These are phyloP conservation scores for Cenchrus purpureus DNA, from an alignment of 176 grass and related monocot genomes.

Conservation along the genomic window DNA sequence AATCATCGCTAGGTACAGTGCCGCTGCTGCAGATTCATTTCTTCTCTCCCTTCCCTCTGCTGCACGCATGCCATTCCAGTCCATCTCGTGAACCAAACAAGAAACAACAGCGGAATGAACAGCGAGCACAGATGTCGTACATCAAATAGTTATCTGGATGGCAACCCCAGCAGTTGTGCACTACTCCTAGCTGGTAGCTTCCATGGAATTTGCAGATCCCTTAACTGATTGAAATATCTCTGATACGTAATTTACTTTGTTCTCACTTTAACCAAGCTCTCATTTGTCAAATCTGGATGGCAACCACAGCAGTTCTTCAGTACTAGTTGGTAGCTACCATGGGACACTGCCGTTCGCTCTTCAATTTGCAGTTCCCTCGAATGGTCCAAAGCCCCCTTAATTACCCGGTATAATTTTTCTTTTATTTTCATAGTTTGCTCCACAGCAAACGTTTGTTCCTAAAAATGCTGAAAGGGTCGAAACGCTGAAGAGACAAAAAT, in stretches of 20 bases:
- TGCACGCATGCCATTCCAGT: slow-evolving; percentile 7
- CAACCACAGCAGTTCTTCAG: background rate
- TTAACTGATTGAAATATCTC: too few relatives aligned
- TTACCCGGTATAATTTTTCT: background rate
- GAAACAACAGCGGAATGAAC: background rate
- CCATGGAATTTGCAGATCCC: too few relatives aligned
- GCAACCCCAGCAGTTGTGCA: too few relatives aligned
- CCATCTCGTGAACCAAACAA: background rate
- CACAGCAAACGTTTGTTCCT: background rate
- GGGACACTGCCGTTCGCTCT: background rate
- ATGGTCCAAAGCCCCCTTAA: background rate
- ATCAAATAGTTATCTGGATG: background rate
- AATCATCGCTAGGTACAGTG: background rate
- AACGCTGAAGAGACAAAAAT: background rate
- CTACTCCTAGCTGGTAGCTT: too few relatives aligned
- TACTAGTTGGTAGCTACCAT: background rate
- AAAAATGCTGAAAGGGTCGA: background rate
- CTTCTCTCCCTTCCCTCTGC: background rate
- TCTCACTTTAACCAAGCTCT: too few relatives aligned
- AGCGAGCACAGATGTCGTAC: too few relatives aligned
- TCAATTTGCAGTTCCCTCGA: background rate
- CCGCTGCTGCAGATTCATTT: background rate
- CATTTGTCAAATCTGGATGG: background rate
- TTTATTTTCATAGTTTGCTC: background rate
- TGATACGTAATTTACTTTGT: too few relatives aligned